Evolutionary conservation across 1,139 yeast genomes (phyloP), one percentile per base, ranked within the genome.

Genomic region (Zygoascus meyerae): DNA sequence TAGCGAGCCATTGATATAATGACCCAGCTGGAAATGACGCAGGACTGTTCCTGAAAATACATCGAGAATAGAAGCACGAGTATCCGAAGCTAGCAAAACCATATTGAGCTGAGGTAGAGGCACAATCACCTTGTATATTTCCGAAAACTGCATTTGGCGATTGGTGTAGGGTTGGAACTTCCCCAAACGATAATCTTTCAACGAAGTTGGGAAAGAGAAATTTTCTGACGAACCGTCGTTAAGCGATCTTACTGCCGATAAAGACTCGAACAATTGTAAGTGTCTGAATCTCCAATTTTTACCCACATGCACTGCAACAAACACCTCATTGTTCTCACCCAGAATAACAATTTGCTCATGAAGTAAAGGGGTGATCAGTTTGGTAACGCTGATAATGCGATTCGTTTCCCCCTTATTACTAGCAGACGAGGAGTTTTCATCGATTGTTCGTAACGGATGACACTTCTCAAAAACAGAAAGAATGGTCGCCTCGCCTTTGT

Each of bases 41-140:
- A 72, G 76, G 52, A 67, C 71, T 48, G 80, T 78, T 2, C 95
- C 95, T 0, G 89, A 79, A 59, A 82, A 89, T 18, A 83, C 79
- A 67, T 86, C 95, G 43, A 86, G 74, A 47, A 86, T 65, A 14
- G 62, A 56, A 0, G 61, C 65, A 11, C 53, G 52, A 9, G 52
- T 41, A 1, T 56, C 54, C 5, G 62, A 48, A 0, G 59, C 56
- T 7, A 62, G 40, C 34, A 64, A 44, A 18, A 58, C 55, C 65
- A 63, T 55, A 41, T 63, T 61, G 26, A 64, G 48, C n/a, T 57
- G 61, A 5, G 64, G 63, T 2, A 64, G 53, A 1, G 64, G 58
- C 8, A 60, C 56, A 7, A 61, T 38, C 3, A 52, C 46, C 2
- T 41, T 50, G 14, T 56, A 45, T 29, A 47, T 46, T 36, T 51